phyloP scores from a whole-genome alignment of 805 yeast genomes.

The Yarrowia sp. region DNA sequence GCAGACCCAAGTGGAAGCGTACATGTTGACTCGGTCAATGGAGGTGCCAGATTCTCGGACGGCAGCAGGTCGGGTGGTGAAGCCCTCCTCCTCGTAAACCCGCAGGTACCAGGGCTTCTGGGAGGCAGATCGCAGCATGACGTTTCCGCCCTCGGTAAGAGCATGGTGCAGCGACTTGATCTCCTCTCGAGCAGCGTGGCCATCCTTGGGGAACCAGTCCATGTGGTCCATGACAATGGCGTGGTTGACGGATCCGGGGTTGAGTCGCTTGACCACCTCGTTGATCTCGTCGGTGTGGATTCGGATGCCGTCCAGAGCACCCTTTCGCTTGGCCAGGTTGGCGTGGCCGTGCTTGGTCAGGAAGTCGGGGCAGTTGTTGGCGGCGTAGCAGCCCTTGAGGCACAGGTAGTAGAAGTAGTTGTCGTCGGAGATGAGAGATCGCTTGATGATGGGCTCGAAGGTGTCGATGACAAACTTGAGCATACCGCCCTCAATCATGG shows the following conservation, averaged over 20 bases:
- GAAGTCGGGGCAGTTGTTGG: constrained; percentile 72
- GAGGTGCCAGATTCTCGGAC: constrained; percentile 60
- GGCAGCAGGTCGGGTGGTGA: constrained; percentile 66
- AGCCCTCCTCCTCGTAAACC: constrained; percentile 66
- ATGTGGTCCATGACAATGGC: constrained; percentile 88
- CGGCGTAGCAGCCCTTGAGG: constrained; percentile 58
- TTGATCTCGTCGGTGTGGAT: constrained; percentile 76
- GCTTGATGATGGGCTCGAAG: constrained; percentile 66
- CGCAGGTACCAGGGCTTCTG: constrained; percentile 73
- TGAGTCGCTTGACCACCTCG: constrained; percentile 68
- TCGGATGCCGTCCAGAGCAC: constrained; percentile 67
- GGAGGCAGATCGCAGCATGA: constrained; percentile 73
- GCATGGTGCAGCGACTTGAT: constrained; percentile 62
- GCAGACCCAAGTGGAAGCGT: constrained; percentile 86
- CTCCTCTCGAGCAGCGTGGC: constrained; percentile 55
- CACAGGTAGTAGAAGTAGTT: constrained; percentile 77
- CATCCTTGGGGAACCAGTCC: constrained; percentile 82
- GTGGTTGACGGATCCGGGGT: constrained; percentile 61
- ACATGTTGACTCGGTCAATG: constrained; percentile 82
- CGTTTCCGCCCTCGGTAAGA: constrained; percentile 66
- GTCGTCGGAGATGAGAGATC: constrained; percentile 63
- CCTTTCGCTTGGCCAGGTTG: constrained; percentile 46
- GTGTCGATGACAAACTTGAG: constrained; percentile 73
- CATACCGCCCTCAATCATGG: constrained; percentile 72
- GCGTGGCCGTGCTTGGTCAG: constrained; percentile 58